Conservation (phyloP, 1,139 yeast species). For the Candida sp. region DNA sequence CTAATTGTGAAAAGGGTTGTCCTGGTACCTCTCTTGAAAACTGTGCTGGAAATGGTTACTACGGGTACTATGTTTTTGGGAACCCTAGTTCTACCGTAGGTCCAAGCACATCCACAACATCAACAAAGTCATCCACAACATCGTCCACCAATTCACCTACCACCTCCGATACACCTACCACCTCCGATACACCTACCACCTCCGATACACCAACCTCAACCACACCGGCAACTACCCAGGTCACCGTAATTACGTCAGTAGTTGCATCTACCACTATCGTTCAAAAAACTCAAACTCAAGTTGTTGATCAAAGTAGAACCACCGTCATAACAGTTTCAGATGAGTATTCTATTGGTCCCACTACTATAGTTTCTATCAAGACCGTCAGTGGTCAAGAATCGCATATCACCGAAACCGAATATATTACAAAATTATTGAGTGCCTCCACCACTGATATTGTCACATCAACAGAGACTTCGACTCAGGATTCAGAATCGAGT, state of each 20-base stretch:
- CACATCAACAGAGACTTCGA: slow-evolving; percentile 11
- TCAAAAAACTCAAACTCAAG: neutral
- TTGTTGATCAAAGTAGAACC: neutral
- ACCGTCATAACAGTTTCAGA: neutral
- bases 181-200: neutral
- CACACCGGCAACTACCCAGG: neutral
- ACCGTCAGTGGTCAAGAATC: slow-evolving; percentile 21
- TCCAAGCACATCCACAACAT: slow-evolving; percentile 7
- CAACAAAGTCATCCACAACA: slow-evolving; percentile 6
- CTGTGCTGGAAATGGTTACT: slow-evolving; percentile 32
- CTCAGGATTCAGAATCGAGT: slow-evolving; percentile 9
- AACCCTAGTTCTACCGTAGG: slow-evolving; percentile 18
- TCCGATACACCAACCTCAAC: neutral
- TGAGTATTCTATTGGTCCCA: slow-evolving; percentile 2
- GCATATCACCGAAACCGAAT: slow-evolving; percentile 16
- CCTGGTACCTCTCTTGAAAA: slow-evolving; percentile 39
- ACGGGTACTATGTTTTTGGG: slow-evolving; percentile 32
- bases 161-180: neutral
- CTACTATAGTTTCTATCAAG: slow-evolving; percentile 10
- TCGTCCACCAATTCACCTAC: neutral
- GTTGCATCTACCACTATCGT: neutral
- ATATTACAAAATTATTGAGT: slow-evolving; percentile 11
- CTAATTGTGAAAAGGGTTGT: slow-evolving; percentile 46
- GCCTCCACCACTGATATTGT: slow-evolving; percentile 6
- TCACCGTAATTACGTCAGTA: slow-evolving; percentile 1